These are phyloP conservation scores for Agrocybe praecox DNA, from an alignment of 768 basidiomycete genomes.

Conservation along the genomic window DNA sequence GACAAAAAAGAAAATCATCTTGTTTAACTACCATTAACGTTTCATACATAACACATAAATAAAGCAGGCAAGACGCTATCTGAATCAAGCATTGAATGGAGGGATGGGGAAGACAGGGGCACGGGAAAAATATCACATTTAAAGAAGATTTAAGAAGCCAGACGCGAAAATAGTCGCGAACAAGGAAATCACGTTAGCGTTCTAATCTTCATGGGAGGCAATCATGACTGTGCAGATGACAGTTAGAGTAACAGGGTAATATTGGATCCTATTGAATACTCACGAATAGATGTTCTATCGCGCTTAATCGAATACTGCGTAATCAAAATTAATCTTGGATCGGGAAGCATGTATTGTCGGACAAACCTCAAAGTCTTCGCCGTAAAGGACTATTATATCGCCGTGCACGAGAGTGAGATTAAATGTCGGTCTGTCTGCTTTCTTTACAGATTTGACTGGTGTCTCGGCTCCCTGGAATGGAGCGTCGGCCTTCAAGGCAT, in stretches of 20 bases:
- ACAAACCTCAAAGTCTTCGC: conserved; percentile 41
- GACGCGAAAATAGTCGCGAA: conserved; percentile 5
- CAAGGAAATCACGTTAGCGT: conserved; percentile 3
- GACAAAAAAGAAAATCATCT: background rate
- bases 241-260: conserved; percentile 2
- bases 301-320: conserved; percentile 47
- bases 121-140: background rate
- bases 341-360: conserved; percentile 10
- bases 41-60: background rate
- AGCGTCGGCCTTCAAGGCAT: background rate
- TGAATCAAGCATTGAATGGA: background rate
- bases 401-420: conserved; percentile 45
- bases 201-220: conserved; percentile 16
- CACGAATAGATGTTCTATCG: conserved; percentile 44
- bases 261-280: conserved; percentile 21
- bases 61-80: background rate
- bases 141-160: conserved; percentile 4
- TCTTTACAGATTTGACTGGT: conserved; percentile 7
- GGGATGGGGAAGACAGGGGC: background rate
- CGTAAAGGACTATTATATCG: conserved; percentile 36
- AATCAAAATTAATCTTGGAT: background rate
- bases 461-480: background rate
- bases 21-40: background rate
- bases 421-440: conserved; percentile 16
- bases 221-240: conserved; percentile 12